Evolutionary conservation across 345 rosid genomes (phyloP).

Genomic region (Citropsis articulata): DNA sequence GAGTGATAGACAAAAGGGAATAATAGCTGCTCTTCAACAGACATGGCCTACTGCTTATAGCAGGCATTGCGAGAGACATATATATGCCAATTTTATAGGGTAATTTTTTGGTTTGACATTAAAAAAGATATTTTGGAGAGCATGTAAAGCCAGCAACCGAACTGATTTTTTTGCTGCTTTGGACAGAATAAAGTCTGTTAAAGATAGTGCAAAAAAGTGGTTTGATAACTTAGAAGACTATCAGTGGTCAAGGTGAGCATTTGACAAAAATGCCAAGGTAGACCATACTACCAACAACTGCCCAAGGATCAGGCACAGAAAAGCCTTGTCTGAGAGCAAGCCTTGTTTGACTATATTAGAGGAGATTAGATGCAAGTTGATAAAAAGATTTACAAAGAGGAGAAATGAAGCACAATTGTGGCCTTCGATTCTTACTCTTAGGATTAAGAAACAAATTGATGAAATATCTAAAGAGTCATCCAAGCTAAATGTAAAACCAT

Average conservation of each 20-base stretch:
- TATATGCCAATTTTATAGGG: background rate
- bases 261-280: no score
- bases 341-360: background rate
- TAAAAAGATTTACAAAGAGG: background rate
- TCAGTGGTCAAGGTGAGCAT: no score
- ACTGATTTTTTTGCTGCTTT: no score
- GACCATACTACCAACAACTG: no score
- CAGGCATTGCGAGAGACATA: background rate
- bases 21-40: background rate
- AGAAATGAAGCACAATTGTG: background rate
- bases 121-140: background rate
- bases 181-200: no score
- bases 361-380: background rate
- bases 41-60: background rate
- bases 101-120: background rate
- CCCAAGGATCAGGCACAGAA: no score
- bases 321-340: no score
- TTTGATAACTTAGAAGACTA: no score
- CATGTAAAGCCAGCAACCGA: background rate
- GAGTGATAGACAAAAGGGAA: no score
- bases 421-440: background rate
- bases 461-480: background rate
- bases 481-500: background rate
- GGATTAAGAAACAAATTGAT: background rate
- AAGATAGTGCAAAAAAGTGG: no score